Evolutionary conservation across 179 eudicot species (phyloP).

Genomic region (Patellifolia procumbens): DNA sequence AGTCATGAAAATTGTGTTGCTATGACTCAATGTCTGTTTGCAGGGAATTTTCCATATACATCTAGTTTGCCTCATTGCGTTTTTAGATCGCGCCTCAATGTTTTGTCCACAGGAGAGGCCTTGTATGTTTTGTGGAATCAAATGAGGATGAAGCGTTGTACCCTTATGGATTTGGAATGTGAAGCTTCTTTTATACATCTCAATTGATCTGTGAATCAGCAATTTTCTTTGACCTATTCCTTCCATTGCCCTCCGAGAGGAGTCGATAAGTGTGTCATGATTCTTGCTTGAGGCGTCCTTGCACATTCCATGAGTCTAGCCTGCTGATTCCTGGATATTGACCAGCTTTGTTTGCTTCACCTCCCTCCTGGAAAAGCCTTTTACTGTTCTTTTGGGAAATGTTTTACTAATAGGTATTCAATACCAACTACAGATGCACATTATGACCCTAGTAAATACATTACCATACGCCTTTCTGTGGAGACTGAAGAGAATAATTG

Average conservation of each 20-base stretch:
- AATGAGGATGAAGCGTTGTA: neutral
- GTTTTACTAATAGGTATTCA: neutral
- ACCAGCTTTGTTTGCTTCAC: neutral
- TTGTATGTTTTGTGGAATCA: neutral
- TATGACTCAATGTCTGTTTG: neutral
- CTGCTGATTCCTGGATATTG: conserved; percentile 12
- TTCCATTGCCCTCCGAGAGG: neutral
- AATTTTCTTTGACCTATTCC: neutral
- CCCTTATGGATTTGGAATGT: conserved; percentile 9
- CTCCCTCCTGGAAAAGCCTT: neutral
- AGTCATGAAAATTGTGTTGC: neutral
- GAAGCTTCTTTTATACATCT: conserved; percentile 10
- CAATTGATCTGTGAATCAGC: conserved; percentile 12
- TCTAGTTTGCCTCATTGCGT: neutral
- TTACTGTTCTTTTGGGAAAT: neutral
- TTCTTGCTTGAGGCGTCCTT: neutral
- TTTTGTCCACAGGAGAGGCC: conserved; percentile 8
- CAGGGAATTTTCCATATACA: neutral
- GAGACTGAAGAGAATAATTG: neutral
- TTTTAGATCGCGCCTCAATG: neutral
- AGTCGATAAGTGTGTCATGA: neutral
- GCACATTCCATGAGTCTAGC: neutral
- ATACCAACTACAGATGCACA: neutral
- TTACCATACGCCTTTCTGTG: no score
- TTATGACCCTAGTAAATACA: neutral